These are phyloP conservation scores for Phialophora tarda DNA, from an alignment of 2,329 filamentous ascomycete species.

Conservation along the genomic window DNA sequence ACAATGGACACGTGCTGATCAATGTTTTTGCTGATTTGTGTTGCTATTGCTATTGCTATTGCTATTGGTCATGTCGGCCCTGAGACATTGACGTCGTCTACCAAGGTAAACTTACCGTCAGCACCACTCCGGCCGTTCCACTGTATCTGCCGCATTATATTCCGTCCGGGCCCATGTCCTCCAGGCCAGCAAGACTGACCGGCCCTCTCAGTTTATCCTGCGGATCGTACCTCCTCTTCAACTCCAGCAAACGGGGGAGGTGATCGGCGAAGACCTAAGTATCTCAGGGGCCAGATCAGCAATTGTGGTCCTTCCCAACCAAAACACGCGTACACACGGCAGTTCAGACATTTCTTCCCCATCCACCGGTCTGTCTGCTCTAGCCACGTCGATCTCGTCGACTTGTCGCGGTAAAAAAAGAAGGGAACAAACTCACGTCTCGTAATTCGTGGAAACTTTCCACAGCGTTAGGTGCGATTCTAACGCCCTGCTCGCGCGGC, in stretches of 20 bases:
- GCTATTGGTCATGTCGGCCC: too few relatives aligned
- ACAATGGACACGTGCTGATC: too few relatives aligned
- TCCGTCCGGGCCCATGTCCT: too few relatives aligned
- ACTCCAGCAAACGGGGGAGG: constrained; percentile 2
- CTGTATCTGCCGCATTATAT: too few relatives aligned
- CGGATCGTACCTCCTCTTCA: constrained; percentile 18
- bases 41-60: too few relatives aligned
- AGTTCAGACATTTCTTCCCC: not conserved
- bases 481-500: not conserved
- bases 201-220: constrained; percentile 15
- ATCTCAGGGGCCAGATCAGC: too few relatives aligned
- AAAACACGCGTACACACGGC: too few relatives aligned
- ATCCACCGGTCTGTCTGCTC: not conserved
- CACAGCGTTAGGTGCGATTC: constrained; percentile 23
- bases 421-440: constrained; percentile 13
- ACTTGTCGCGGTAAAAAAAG: not conserved
- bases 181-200: constrained; percentile 6
- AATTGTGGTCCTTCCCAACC: too few relatives aligned
- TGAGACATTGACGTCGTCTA: too few relatives aligned
- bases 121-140: too few relatives aligned
- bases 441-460: constrained; percentile 31
- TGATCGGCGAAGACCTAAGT: constrained; percentile 16
- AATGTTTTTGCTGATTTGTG: too few relatives aligned
- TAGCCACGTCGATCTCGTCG: not conserved
- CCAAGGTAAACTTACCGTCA: too few relatives aligned